Evolutionary conservation across 257 asterid species (phyloP).

Genomic region (Cynanchum wilfordii): DNA sequence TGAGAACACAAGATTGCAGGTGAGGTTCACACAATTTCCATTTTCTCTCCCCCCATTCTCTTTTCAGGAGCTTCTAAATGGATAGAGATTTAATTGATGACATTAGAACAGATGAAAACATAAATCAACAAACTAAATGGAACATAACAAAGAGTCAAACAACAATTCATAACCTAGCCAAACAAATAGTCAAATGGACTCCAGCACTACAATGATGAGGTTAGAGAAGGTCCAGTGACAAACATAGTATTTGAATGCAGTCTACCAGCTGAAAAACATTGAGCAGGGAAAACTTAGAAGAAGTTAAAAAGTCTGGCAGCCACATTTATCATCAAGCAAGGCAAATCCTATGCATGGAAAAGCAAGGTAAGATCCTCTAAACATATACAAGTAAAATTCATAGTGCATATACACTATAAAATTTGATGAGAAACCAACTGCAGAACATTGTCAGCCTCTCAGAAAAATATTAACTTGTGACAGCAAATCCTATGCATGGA

Average conservation of each 20-base stretch:
- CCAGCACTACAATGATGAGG: background rate
- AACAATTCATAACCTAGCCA: background rate
- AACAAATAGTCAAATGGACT: background rate
- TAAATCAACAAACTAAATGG: background rate
- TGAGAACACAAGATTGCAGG: constrained; percentile 31
- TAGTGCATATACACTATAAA: background rate
- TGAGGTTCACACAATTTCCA: background rate
- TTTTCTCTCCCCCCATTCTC: background rate
- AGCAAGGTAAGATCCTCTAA: background rate
- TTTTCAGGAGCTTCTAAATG: background rate
- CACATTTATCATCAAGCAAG: background rate
- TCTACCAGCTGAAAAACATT: background rate
- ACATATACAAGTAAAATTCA: background rate
- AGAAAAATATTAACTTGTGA: background rate
- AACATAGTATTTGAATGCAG: background rate
- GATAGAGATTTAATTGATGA: background rate
- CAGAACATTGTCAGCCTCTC: background rate
- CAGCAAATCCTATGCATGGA: too few relatives aligned
- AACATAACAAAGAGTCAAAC: background rate
- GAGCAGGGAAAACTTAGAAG: background rate
- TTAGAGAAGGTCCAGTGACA: background rate
- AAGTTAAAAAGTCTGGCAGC: background rate
- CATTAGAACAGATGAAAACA: background rate
- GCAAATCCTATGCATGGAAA: background rate
- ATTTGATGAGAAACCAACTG: background rate